Conservation (phyloP, 129 eudicot species). For the Dittrichia graveolens region DNA sequence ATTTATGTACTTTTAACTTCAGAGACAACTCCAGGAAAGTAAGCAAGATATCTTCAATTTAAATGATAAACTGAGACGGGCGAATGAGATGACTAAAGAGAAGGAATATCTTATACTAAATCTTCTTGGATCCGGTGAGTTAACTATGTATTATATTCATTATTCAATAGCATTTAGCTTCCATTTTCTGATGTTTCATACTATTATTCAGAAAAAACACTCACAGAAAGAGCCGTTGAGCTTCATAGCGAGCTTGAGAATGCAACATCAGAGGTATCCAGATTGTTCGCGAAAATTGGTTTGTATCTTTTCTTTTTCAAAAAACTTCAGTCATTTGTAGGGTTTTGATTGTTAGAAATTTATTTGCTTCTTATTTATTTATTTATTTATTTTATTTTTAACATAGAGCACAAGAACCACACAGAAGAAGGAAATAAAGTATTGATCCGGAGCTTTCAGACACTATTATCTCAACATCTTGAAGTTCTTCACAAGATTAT, state of each 20-base stretch:
- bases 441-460: constrained; percentile 51
- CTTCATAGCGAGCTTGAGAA: constrained; percentile 60
- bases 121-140: constrained; percentile 63
- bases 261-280: constrained; percentile 64
- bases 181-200: constrained; percentile 14
- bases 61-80: constrained; percentile 45
- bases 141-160: not conserved
- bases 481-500: constrained; percentile 48
- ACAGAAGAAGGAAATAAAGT: constrained; percentile 54
- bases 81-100: constrained; percentile 55
- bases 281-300: constrained; percentile 65
- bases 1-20: constrained; percentile 22
- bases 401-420: constrained; percentile 50
- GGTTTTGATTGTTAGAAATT: not conserved
- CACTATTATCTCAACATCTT: constrained; percentile 57
- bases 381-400: not conserved
- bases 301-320: constrained; percentile 23
- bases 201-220: constrained; percentile 50
- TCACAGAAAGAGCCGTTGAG: constrained; percentile 51
- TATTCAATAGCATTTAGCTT: not conserved
- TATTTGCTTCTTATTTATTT: constrained; percentile 1
- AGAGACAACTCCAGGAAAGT: constrained; percentile 50
- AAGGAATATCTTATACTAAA: constrained; percentile 55
- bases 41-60: constrained; percentile 42
- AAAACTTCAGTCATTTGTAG: not conserved